These are phyloP conservation scores for Tetrahymena borealis DNA, from an alignment of 73 alveolate genomes.

Conservation along the genomic window DNA sequence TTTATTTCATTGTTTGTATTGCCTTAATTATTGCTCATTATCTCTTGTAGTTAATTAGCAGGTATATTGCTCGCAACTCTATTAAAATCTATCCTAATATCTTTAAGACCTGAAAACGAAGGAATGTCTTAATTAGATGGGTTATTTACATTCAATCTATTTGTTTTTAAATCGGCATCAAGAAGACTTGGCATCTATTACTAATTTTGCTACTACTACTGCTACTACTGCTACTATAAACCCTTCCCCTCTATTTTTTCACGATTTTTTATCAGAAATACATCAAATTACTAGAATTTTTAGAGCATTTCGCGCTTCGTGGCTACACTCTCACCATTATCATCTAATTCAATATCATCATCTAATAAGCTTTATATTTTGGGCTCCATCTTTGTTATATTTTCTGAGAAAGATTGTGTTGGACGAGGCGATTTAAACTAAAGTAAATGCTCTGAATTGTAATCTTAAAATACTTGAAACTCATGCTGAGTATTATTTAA, in stretches of 20 bases:
- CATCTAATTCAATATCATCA: background rate
- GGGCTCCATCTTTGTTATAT: background rate
- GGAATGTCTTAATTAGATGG: background rate
- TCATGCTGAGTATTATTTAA: background rate
- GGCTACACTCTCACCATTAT: background rate
- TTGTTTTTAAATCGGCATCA: background rate
- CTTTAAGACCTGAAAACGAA: background rate
- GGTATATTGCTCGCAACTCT: background rate
- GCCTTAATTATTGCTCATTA: background rate
- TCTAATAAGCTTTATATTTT: background rate
- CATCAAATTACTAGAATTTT: background rate
- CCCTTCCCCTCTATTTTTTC: background rate
- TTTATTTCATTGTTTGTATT: background rate
- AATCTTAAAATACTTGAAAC: background rate
- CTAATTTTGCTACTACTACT: no score
- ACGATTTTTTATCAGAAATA: background rate
- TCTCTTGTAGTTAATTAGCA: background rate
- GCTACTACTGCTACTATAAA: no score
- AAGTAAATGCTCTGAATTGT: background rate
- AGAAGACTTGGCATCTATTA: background rate
- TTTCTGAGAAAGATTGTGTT: background rate
- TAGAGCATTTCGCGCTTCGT: background rate
- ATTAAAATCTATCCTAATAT: background rate
- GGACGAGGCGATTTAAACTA: background rate
- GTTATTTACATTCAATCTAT: background rate